These are phyloP conservation scores for Talaromyces funiculosus DNA, from an alignment of 2,329 filamentous ascomycete species.

Conservation along the genomic window DNA sequence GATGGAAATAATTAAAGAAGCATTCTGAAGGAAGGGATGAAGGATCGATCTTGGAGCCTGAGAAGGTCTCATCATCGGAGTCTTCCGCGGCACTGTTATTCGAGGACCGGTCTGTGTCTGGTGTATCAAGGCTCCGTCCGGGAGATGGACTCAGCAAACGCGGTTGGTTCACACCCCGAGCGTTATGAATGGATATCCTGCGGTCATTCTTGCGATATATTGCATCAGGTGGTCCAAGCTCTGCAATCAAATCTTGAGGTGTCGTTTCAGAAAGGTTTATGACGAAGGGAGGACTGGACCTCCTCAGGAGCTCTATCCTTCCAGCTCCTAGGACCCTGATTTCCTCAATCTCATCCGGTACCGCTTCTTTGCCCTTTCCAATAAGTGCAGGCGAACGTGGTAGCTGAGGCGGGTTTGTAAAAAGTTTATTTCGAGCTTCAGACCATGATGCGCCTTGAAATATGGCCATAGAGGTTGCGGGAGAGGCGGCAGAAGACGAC, in stretches of 20 bases:
- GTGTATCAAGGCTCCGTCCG: constrained; percentile 37
- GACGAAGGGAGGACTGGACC: constrained; percentile 61
- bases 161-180: constrained; percentile 26
- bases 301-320: constrained; percentile 68
- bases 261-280: constrained; percentile 80
- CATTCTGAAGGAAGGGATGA: constrained; percentile 49
- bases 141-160: constrained; percentile 33
- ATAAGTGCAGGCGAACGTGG: constrained; percentile 65
- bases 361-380: constrained; percentile 66
- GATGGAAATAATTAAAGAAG: constrained; percentile 96
- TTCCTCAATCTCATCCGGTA: constrained; percentile 83
- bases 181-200: constrained; percentile 72
- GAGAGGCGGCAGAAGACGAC: constrained; percentile 68
- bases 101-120: constrained; percentile 71
- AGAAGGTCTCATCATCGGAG: constrained; percentile 54
- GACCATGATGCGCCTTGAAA: constrained; percentile 90
- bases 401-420: constrained; percentile 67
- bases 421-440: constrained; percentile 69
- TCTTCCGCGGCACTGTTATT: constrained; percentile 65
- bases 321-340: constrained; percentile 74
- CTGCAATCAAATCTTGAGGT: constrained; percentile 82
- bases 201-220: constrained; percentile 90
- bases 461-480: constrained; percentile 81
- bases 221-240: constrained; percentile 86
- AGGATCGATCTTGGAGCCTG: constrained; percentile 57